These are phyloP conservation scores for Salvia splendens DNA, from an alignment of 257 asterid species.

Conservation along the genomic window DNA sequence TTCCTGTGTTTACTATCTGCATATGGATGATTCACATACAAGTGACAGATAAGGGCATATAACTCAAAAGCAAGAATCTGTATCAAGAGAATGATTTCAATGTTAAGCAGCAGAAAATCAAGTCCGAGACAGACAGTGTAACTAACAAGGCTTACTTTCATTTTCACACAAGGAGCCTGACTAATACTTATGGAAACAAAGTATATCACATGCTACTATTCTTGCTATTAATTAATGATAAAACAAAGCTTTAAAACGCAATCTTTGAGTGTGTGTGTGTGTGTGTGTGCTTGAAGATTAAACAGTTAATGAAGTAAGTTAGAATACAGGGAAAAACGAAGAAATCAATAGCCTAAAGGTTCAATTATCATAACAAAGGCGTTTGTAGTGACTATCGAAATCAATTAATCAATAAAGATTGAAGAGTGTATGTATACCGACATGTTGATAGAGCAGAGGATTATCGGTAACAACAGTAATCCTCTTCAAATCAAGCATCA, in stretches of 20 bases:
- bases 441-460: constrained; percentile 37
- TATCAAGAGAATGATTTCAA: not conserved
- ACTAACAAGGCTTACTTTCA: not conserved
- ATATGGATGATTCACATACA: not conserved
- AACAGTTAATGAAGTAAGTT: not conserved
- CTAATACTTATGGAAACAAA: not conserved
- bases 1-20: constrained; percentile 1
- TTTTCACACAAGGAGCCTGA: not conserved
- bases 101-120: not conserved
- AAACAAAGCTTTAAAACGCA: not conserved
- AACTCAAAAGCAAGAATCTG: not conserved
- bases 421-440: constrained; percentile 20
- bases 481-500: constrained; percentile 49
- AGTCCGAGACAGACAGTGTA: not conserved
- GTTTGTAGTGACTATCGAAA: not conserved
- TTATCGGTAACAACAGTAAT: constrained; percentile 36
- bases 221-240: not conserved
- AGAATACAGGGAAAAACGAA: not conserved
- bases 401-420: not conserved
- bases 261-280: not conserved
- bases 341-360: not conserved
- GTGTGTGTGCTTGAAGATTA: not conserved
- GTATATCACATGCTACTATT: too few species aligned
- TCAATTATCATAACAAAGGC: not conserved
- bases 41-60: not conserved